Evolutionary conservation across 306 rosid genomes (phyloP).

Genomic region (Lathyrus sativus): DNA sequence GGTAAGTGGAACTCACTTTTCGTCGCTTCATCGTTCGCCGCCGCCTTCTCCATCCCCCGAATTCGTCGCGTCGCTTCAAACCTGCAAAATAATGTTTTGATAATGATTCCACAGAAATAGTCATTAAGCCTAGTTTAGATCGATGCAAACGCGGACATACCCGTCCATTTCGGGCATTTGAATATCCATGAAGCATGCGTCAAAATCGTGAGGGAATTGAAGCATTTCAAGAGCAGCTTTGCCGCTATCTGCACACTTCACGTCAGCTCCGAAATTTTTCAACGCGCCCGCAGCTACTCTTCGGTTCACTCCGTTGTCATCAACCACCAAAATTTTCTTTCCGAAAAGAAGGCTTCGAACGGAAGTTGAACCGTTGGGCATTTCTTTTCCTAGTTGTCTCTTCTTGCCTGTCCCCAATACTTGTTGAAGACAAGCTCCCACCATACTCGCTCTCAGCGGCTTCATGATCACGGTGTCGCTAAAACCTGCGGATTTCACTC

Average conservation of each 20-base stretch:
- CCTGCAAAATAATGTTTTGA: constrained; percentile 25
- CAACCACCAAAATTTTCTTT: constrained; percentile 89
- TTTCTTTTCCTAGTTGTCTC: constrained; percentile 64
- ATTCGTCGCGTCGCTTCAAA: constrained; percentile 83
- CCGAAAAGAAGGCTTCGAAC: constrained; percentile 70
- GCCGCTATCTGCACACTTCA: constrained; percentile 84
- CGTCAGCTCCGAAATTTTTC: constrained; percentile 87
- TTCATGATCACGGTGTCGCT: constrained; percentile 93
- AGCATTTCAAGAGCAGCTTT: constrained; percentile 83
- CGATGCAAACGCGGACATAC: constrained; percentile 45
- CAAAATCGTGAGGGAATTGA: constrained; percentile 78
- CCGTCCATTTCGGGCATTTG: constrained; percentile 99
- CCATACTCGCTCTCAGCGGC: constrained; percentile 94
- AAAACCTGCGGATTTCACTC: constrained; percentile 76
- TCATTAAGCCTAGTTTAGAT: too few species aligned
- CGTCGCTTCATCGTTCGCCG: constrained; percentile 55
- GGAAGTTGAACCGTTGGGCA: constrained; percentile 60
- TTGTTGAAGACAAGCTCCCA: constrained; percentile 98
- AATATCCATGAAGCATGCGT: constrained; percentile 99
- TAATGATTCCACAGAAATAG: not conserved
- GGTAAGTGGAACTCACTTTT: constrained; percentile 71
- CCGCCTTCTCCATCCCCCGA: constrained; percentile 73
- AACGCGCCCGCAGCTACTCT: constrained; percentile 98
- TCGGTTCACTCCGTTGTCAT: constrained; percentile 83
- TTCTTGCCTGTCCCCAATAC: constrained; percentile 78